Evolutionary conservation across 225 moss, liverwort and hornwort species (phyloP), one percentile per base, ranked within the genome.

Genomic region (Physcomitrium patens): DNA sequence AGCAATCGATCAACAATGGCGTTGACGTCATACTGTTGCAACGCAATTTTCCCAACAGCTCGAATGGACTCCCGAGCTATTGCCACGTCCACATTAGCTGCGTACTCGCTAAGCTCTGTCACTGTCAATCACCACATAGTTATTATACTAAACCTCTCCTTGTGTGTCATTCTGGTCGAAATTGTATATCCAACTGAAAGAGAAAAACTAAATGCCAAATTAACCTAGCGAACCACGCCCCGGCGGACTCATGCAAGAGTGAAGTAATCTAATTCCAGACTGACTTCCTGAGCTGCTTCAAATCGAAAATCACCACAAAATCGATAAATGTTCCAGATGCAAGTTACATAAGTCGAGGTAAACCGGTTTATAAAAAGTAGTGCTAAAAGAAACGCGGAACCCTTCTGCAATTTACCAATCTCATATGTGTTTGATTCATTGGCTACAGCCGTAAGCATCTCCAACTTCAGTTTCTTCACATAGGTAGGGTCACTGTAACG

Each of bases 61-160:
- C 97, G 92, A 85, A 97, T 97, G 69, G 97, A 99, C 81, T 99
- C 94, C 67, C 97, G 91, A 4, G 97, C 97, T 79, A 93, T 99
- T 57, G 86, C 78, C 68, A 94, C 90, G 80, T 99, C 97, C 73
- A 94, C 97, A 74, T 99, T 93, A 19, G 88, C 94, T 72, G 93
- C 97, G 74, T 99, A 99, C 81, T 99, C 97, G 63, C 91, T 94
- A 43, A 99, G 94, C 90, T 99, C 97, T 71, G 97, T 99, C 79
- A 99, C 97, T 99, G 84, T 62, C 26, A 70, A 48, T 71, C 67
- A 79, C 71, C 58, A 74, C 46, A 76, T n/a, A n/a, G n/a, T n/a
- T n/a, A n/a, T n/a, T n/a, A n/a, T n/a, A n/a, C n/a, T n/a, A n/a
- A n/a, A n/a, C n/a, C n/a, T n/a, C n/a, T n/a, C n/a, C n/a, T n/a